phyloP scores from a whole-genome alignment of 2,329 filamentous ascomycete species.

The Trichophyton rubrum region DNA sequence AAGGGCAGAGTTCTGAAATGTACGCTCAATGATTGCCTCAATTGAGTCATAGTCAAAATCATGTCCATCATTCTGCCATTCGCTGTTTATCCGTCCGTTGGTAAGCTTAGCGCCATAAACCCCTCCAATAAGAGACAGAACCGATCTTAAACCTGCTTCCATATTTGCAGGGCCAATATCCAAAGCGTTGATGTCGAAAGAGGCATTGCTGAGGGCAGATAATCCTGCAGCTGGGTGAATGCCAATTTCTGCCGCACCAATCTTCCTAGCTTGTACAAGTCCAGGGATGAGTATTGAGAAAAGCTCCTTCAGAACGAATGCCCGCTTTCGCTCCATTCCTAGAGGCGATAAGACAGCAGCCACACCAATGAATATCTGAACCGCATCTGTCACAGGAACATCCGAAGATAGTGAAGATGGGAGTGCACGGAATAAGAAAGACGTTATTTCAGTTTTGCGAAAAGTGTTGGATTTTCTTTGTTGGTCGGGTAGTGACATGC shows the following conservation, averaged over 20 bases:
- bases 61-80: conserved; percentile 12
- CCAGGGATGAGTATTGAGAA: conserved; percentile 71
- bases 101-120: conserved; percentile 25
- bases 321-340: conserved; percentile 77
- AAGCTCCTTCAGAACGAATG: conserved; percentile 75
- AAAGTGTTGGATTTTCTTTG: conserved; percentile 33
- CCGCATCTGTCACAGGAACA: conserved; percentile 61
- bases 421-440: conserved; percentile 55
- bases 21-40: conserved; percentile 31
- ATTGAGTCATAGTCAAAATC: conserved; percentile 24
- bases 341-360: conserved; percentile 71
- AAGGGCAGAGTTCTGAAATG: conserved; percentile 34
- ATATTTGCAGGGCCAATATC: conserved; percentile 31
- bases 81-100: conserved; percentile 4
- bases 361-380: conserved; percentile 72
- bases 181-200: conserved; percentile 33
- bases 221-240: conserved; percentile 87
- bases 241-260: conserved; percentile 89
- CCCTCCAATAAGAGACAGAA: conserved; percentile 28
- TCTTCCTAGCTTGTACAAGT: conserved; percentile 77
- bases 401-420: conserved; percentile 49
- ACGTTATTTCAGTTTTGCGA: conserved; percentile 51
- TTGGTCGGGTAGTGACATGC: conserved; percentile 23
- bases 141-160: conserved; percentile 29
- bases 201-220: conserved; percentile 52